phyloP scores from a whole-genome alignment of 139 green algal genomes.

The Asterochloris sp. region DNA sequence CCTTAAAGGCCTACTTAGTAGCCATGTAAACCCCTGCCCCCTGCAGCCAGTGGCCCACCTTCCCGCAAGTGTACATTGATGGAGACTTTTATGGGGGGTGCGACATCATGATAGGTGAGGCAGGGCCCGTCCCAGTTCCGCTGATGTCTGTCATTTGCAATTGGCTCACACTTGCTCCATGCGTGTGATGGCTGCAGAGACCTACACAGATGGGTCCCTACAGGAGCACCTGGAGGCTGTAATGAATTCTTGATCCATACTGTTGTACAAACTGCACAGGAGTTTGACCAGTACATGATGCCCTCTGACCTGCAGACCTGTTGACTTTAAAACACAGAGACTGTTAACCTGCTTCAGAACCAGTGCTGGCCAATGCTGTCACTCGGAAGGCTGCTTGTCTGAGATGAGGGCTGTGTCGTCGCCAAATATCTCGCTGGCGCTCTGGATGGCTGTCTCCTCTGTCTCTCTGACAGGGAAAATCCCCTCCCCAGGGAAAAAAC shows the following conservation, averaged over 20 bases:
- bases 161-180: not conserved
- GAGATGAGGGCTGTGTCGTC: no score
- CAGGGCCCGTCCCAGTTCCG: not conserved
- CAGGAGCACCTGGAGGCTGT: conserved; percentile 68
- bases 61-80: conserved; percentile 88
- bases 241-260: conserved; percentile 41
- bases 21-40: conserved; percentile 32
- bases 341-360: no score
- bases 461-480: no score
- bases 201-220: conserved; percentile 73
- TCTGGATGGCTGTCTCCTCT: no score
- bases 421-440: no score
- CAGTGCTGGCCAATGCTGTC: no score
- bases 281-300: no score
- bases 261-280: no score
- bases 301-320: no score
- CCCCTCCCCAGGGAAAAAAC: no score
- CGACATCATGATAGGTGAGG: conserved; percentile 92
- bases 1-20: not conserved
- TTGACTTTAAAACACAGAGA: no score
- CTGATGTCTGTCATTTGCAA: not conserved
- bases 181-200: conserved; percentile 43
- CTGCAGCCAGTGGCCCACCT: conserved; percentile 76
- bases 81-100: conserved; percentile 94
- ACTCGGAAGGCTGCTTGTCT: no score